Evolutionary conservation across 371 early-diverging fungal species (phyloP).

Genomic region (Mucor circinelloides): DNA sequence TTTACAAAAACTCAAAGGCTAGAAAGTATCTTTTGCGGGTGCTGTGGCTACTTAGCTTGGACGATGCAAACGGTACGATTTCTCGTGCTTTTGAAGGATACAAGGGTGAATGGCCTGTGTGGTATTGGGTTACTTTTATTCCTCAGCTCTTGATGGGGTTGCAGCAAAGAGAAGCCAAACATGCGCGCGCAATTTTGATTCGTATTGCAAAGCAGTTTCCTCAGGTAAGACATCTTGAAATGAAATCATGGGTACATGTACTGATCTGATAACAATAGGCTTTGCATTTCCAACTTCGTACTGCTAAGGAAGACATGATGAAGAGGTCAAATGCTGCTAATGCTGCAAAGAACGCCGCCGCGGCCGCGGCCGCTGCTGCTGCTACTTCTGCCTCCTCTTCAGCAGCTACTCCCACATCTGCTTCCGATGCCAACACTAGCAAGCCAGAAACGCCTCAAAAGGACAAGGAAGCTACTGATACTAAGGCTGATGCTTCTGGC

Average conservation of each 20-base stretch:
- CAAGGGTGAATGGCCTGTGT: conserved; percentile 89
- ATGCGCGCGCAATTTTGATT: conserved; percentile 81
- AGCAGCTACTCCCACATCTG: background rate
- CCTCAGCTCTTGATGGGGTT: conserved; percentile 90
- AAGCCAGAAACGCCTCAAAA: background rate
- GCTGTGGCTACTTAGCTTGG: conserved; percentile 91
- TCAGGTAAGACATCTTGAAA: conserved; percentile 61
- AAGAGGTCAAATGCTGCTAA: conserved; percentile 41
- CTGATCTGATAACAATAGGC: conserved; percentile 40
- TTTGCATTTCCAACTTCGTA: conserved; percentile 91
- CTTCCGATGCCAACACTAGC: background rate
- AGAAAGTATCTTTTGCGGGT: conserved; percentile 93
- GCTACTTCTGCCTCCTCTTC: background rate
- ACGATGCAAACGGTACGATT: conserved; percentile 78
- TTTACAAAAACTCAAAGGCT: conserved; percentile 86
- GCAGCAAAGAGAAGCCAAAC: conserved; percentile 78
- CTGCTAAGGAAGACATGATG: conserved; percentile 89
- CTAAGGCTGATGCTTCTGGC: background rate
- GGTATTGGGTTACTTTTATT: conserved; percentile 98
- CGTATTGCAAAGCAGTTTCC: conserved; percentile 95
- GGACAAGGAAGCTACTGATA: background rate
- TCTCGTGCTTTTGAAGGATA: conserved; percentile 84
- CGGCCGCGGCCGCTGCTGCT: background rate
- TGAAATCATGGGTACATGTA: background rate
- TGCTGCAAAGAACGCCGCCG: conserved; percentile 6